These are phyloP conservation scores for Lyophyllum atratum DNA, from an alignment of 768 basidiomycete species.

Conservation along the genomic window DNA sequence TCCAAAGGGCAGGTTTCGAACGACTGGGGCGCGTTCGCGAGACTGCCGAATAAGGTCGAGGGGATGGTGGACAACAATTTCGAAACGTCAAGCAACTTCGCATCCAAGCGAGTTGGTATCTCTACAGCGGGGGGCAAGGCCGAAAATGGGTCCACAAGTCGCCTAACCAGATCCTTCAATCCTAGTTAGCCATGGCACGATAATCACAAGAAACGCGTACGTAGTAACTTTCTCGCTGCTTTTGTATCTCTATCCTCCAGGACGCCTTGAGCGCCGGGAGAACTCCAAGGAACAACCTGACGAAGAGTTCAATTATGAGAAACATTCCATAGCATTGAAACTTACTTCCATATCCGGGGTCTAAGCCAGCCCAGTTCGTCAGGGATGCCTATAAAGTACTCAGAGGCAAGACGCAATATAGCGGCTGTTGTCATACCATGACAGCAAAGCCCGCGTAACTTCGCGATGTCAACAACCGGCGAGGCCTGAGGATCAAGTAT, in stretches of 20 bases:
- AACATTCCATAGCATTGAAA: constrained; percentile 7
- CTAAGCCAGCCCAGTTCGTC: constrained; percentile 76
- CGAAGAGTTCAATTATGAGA: constrained; percentile 6
- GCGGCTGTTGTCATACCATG: constrained; percentile 47
- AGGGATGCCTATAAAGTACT: constrained; percentile 57
- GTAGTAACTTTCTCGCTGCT: constrained; percentile 73
- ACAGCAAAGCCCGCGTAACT: constrained; percentile 57
- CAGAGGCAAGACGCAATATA: constrained; percentile 4
- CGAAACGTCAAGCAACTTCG: constrained; percentile 47
- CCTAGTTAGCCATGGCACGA: constrained; percentile 6
- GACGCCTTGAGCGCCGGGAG: constrained; percentile 56
- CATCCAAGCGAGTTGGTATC: constrained; percentile 45
- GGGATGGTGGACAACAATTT: constrained; percentile 62
- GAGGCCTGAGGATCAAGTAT: constrained; percentile 53
- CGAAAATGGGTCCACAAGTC: constrained; percentile 58
- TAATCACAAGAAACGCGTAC: constrained; percentile 38
- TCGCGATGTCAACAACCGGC: constrained; percentile 55
- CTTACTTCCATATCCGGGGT: constrained; percentile 78
- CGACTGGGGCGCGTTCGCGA: constrained; percentile 55
- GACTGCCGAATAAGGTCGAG: constrained; percentile 44
- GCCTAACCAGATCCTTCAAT: constrained; percentile 65
- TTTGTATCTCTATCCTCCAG: constrained; percentile 59
- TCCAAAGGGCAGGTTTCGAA: constrained; percentile 51
- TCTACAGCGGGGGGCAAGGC: constrained; percentile 41
- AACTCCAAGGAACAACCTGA: constrained; percentile 63